These are phyloP conservation scores for Leucosporidium scottii DNA, from an alignment of 768 basidiomycete species.

Conservation along the genomic window DNA sequence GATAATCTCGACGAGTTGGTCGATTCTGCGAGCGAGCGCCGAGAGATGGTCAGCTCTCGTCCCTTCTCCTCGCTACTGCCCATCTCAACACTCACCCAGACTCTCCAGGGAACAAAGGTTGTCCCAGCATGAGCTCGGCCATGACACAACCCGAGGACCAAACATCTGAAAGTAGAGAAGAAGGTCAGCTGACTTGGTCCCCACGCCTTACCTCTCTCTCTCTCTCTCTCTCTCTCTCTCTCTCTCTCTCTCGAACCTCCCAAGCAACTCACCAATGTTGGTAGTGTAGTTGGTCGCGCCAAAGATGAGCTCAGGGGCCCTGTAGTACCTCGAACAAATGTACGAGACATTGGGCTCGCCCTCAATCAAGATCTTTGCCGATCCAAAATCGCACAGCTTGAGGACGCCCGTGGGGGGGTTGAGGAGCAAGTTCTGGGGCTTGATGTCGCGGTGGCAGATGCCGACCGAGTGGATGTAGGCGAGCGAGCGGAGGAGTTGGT, in stretches of 20 bases:
- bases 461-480: slow-evolving; percentile 99
- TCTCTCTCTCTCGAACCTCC: slow-evolving; percentile 1
- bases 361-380: slow-evolving; percentile 93
- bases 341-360: slow-evolving; percentile 99
- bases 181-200: not conserved
- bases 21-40: slow-evolving; percentile 63
- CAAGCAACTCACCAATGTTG: slow-evolving; percentile 71
- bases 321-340: slow-evolving; percentile 98
- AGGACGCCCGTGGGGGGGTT: slow-evolving; percentile 95
- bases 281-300: slow-evolving; percentile 99
- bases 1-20: slow-evolving; percentile 99
- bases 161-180: slow-evolving; percentile 57
- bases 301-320: slow-evolving; percentile 98
- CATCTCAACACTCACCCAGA: slow-evolving; percentile 29
- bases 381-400: slow-evolving; percentile 98
- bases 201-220: not conserved
- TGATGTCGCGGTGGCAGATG: slow-evolving; percentile 99
- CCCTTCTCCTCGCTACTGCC: too few relatives aligned
- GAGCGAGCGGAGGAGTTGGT: slow-evolving; percentile 93
- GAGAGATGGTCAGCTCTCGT: not conserved
- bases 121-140: slow-evolving; percentile 98
- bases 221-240: slow-evolving; percentile 6
- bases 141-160: slow-evolving; percentile 99
- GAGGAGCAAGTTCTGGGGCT: slow-evolving; percentile 95
- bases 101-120: slow-evolving; percentile 97